phyloP scores from a whole-genome alignment of 2,329 filamentous ascomycete species.

The Hypocrella siamensis region DNA sequence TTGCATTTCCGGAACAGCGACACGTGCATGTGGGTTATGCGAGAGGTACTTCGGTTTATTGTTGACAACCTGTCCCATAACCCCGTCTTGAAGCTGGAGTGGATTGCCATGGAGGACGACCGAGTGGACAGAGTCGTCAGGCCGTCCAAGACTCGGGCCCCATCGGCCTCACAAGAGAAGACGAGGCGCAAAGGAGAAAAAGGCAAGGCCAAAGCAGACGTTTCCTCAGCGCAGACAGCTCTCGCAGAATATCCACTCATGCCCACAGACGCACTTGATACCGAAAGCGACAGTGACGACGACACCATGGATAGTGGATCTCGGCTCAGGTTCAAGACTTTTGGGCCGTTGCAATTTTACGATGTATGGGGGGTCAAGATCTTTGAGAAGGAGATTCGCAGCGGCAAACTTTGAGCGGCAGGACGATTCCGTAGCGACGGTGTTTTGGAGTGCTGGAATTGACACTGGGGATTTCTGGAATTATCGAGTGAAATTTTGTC shows the following conservation, averaged over 20 bases:
- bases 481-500: too few species aligned
- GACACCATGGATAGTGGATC: slow-evolving; percentile 14
- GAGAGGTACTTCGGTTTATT: slow-evolving; percentile 41
- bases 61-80: slow-evolving; percentile 41
- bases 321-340: slow-evolving; percentile 18
- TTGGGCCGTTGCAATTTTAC: slow-evolving; percentile 21
- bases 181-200: slow-evolving; percentile 20
- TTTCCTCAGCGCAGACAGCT: slow-evolving; percentile 1
- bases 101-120: slow-evolving; percentile 38
- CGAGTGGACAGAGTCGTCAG: slow-evolving; percentile 32
- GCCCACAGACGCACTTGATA: slow-evolving; percentile 12
- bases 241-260: slow-evolving; percentile 12
- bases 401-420: slow-evolving; percentile 1
- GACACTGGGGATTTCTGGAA: too few species aligned
- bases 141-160: slow-evolving; percentile 13
- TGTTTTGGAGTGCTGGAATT: too few species aligned
- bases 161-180: slow-evolving; percentile 13
- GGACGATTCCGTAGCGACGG: too few species aligned
- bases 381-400: slow-evolving; percentile 40
- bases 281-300: slow-evolving; percentile 20
- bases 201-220: slow-evolving; percentile 14
- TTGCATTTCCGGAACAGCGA: slow-evolving; percentile 38
- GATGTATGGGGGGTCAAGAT: slow-evolving; percentile 34
- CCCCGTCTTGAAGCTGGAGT: slow-evolving; percentile 39
- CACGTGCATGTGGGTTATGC: slow-evolving; percentile 38